Evolutionary conservation across 2,329 filamentous ascomycete genomes (phyloP).

Genomic region (Penicillium sclerotiorum): DNA sequence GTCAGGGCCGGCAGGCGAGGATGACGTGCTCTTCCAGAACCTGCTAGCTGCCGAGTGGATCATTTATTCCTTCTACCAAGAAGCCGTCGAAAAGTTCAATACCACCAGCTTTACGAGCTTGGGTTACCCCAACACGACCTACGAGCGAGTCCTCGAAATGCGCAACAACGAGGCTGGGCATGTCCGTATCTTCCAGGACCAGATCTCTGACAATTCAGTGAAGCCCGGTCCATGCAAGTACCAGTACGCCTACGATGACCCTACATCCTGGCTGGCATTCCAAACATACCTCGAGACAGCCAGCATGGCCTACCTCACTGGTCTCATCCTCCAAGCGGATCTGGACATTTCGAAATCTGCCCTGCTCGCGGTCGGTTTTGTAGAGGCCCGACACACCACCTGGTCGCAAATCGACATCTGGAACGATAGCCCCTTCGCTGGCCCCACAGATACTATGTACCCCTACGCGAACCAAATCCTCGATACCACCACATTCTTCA

Average conservation of each 20-base stretch:
- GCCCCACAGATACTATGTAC: slow-evolving; percentile 46
- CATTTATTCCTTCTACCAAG: slow-evolving; percentile 51
- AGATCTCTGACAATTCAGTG: slow-evolving; percentile 44
- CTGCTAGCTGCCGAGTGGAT: slow-evolving; percentile 50
- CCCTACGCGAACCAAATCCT: slow-evolving; percentile 17
- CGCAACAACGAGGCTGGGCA: slow-evolving; percentile 53
- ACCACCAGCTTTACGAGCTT: slow-evolving; percentile 34
- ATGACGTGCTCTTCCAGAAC: slow-evolving; percentile 51
- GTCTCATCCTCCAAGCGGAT: slow-evolving; percentile 26
- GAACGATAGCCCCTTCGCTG: slow-evolving; percentile 43
- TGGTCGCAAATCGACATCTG: slow-evolving; percentile 49
- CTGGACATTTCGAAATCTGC: slow-evolving; percentile 38
- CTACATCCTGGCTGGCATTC: background rate
- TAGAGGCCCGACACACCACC: slow-evolving; percentile 44
- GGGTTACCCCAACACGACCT: slow-evolving; percentile 45
- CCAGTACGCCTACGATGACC: slow-evolving; percentile 25
- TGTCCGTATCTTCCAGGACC: slow-evolving; percentile 49
- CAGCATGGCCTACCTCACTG: slow-evolving; percentile 16
- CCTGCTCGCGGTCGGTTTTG: slow-evolving; percentile 42
- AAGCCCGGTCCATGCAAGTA: slow-evolving; percentile 46
- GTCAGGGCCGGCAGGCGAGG: slow-evolving; percentile 14
- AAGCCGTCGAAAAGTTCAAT: slow-evolving; percentile 46
- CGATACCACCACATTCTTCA: slow-evolving; percentile 7
- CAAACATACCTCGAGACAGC: slow-evolving; percentile 15
- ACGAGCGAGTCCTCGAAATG: slow-evolving; percentile 44